Percentiles rank a stretch among this genome's conserved stretches.
phyloP scores from a whole-genome alignment of 345 rosid species.

The Excoecaria cochinchinensis region DNA sequence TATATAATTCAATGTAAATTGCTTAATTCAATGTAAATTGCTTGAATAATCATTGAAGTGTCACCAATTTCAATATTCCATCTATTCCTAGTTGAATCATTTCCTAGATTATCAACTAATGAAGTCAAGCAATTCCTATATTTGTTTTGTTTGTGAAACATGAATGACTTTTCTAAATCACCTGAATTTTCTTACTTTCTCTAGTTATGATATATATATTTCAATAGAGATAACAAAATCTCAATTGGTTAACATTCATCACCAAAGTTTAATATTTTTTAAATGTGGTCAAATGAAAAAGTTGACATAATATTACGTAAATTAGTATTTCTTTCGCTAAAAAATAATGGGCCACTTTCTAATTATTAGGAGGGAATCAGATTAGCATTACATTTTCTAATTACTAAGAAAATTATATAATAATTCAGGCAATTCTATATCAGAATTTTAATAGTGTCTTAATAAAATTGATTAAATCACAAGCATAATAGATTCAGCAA shows the following conservation, averaged over 20 bases:
- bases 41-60: neutral
- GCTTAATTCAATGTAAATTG: too few species aligned
- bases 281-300: too few species aligned
- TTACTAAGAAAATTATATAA: neutral
- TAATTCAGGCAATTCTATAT: neutral
- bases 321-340: neutral
- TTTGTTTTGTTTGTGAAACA: neutral
- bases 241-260: neutral
- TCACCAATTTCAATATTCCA: neutral
- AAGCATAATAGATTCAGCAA: neutral
- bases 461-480: neutral
- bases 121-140: neutral
- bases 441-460: neutral
- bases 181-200: neutral
- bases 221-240: neutral
- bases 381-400: neutral
- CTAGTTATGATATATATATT: too few species aligned
- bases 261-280: too few species aligned
- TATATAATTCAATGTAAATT: too few species aligned
- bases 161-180: neutral
- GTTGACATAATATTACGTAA: neutral
- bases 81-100: neutral
- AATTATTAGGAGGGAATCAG: neutral
- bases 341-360: neutral
- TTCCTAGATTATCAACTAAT: neutral